phyloP scores from a whole-genome alignment of 164 flowering plant species.

The Macadamia integrifolia region DNA sequence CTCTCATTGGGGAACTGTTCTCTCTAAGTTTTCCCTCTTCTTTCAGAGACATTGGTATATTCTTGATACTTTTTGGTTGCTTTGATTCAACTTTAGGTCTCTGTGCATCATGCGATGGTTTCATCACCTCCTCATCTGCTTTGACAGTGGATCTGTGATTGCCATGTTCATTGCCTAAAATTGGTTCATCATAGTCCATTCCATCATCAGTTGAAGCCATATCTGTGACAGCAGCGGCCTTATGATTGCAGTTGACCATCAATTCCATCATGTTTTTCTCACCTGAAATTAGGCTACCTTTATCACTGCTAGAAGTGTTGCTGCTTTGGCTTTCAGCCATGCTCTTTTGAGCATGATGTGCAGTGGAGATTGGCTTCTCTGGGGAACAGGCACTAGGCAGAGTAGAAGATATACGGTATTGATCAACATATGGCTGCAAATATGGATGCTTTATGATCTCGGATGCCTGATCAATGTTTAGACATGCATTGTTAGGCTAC shows the following conservation, averaged over 20 bases:
- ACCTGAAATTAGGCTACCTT: slow-evolving; percentile 49
- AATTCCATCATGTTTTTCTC: slow-evolving; percentile 38
- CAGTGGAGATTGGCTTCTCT: slow-evolving; percentile 32
- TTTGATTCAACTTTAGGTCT: slow-evolving; percentile 37
- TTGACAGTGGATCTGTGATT: slow-evolving; percentile 16
- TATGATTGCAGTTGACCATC: slow-evolving; percentile 36
- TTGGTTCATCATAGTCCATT: slow-evolving; percentile 31
- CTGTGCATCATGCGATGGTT: slow-evolving; percentile 29
- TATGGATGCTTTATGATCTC: slow-evolving; percentile 69
- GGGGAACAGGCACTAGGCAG: slow-evolving; percentile 27
- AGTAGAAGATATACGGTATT: slow-evolving; percentile 37
- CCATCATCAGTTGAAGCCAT: slow-evolving; percentile 42
- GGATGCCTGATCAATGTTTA: slow-evolving; percentile 44
- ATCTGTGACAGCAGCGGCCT: slow-evolving; percentile 49
- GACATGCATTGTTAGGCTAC: neutral
- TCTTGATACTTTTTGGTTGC: slow-evolving; percentile 68
- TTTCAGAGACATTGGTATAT: slow-evolving; percentile 67
- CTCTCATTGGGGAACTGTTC: slow-evolving; percentile 81
- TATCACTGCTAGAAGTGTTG: slow-evolving; percentile 58
- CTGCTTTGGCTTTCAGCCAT: slow-evolving; percentile 65
- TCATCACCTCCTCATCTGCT: slow-evolving; percentile 30
- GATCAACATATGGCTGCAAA: slow-evolving; percentile 62
- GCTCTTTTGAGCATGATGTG: slow-evolving; percentile 12
- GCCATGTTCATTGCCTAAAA: slow-evolving; percentile 30
- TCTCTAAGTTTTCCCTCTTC: slow-evolving; percentile 76